These are phyloP conservation scores for Rutstroemia sp. DNA, from an alignment of 2,329 filamentous ascomycete genomes.

Conservation along the genomic window DNA sequence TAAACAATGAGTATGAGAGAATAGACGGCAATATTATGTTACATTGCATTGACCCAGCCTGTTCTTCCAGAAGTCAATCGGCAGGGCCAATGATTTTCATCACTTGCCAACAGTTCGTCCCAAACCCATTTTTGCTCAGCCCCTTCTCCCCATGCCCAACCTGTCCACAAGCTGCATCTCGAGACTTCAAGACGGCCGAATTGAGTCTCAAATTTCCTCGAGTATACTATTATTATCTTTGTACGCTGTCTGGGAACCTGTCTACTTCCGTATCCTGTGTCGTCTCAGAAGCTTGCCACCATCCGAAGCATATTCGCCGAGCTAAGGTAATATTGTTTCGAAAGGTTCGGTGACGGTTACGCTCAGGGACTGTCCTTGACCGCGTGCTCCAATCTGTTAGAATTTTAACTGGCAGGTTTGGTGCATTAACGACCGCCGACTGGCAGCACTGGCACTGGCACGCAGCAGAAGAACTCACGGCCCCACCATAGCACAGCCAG, in stretches of 20 bases:
- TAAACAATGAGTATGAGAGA: background rate
- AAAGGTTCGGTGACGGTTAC: background rate
- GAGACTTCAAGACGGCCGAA: constrained; percentile 1
- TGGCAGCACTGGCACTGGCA: background rate
- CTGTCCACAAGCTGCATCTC: constrained; percentile 5
- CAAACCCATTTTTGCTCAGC: constrained; percentile 6
- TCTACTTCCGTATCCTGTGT: background rate
- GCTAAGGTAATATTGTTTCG: constrained; percentile 5
- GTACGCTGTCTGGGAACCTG: background rate
- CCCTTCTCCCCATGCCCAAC: background rate
- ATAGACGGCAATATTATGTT: constrained; percentile 1
- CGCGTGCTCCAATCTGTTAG: background rate
- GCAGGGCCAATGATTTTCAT: background rate
- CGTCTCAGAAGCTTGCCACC: background rate
- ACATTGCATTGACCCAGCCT: constrained; percentile 9
- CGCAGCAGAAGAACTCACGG: background rate
- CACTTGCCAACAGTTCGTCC: background rate
- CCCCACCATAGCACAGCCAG: constrained; percentile 11
- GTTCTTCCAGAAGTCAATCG: background rate
- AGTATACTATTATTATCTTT: constrained; percentile 10
- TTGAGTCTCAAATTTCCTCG: background rate
- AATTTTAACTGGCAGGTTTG: constrained; percentile 3
- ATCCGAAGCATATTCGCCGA: background rate
- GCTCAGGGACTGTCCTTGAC: constrained; percentile 3
- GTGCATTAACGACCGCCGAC: background rate